Base-by-base conservation (phyloP, 2,329 filamentous ascomycete species). In the Botryotinia narcissicola region DNA sequence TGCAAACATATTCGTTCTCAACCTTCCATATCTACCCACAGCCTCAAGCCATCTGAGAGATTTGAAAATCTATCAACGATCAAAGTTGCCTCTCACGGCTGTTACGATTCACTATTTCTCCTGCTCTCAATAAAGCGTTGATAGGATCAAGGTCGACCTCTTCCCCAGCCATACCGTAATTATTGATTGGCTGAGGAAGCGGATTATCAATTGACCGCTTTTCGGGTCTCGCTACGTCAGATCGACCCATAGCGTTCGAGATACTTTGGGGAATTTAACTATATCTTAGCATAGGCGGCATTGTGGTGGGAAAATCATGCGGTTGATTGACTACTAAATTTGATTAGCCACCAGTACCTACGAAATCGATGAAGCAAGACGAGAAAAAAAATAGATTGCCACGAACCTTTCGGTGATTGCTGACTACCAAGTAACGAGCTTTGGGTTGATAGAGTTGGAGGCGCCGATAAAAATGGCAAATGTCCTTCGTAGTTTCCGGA, bases 61-160 rank as follows among this genome's bases (percentile, higher is more conserved):
- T 40, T 29, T 37, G 44, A 37, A 20, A 42, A 57, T 12, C 14
- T 25, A 32, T 12, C 29, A 35, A 66, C 46, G n/a, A 40, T 72
- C 29, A 72, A 46, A 37, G 29, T 59, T 48, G 46, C n/a, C 59
- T 66, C 29, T 73, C 72, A 73, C 76, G 75, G 66, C 78, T 80
- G 61, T 75, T 80, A 60, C 85, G 84, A 73, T 86, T 86, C 57
- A 90, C 87, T 74, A 90, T 87, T 76, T 90, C 88, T 46, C 88
- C 87, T 16, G 89, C 89, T 74, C 84, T 84, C 2, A 90, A 79
- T 18, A 91, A 81, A 10, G 88, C 88, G 74, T 84, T 88, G 81
- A 91, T 88, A 2, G 88, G 88, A 75, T 90, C 88, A 32, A 90
- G 80, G 5, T 81, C 76, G 6, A 82, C 81, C 3, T 77, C 80